These are phyloP conservation scores for Colletotrichum sojae DNA, from an alignment of 2,329 filamentous ascomycete genomes.

Conservation along the genomic window DNA sequence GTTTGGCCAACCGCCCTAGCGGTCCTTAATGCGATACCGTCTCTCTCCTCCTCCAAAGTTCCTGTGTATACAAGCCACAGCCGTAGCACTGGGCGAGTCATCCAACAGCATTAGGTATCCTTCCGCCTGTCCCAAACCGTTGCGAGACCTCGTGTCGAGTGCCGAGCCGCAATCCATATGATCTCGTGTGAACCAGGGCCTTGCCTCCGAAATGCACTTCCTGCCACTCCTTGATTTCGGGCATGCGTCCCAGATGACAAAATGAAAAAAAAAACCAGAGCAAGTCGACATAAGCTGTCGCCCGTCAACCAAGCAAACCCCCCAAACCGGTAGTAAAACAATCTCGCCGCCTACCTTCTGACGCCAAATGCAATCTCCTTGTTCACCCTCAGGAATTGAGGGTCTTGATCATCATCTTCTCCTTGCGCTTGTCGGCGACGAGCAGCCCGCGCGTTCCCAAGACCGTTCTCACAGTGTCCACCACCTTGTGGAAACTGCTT, in stretches of 20 bases:
- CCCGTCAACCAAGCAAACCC: slow-evolving; percentile 23
- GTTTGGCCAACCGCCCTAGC: slow-evolving; percentile 1
- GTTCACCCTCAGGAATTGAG: slow-evolving; percentile 62
- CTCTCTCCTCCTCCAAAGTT: slow-evolving; percentile 10
- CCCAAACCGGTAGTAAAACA: slow-evolving; percentile 24
- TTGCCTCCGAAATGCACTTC: slow-evolving; percentile 16
- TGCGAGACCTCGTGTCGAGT: slow-evolving; percentile 8
- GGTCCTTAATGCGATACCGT: neutral
- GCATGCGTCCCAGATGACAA: slow-evolving; percentile 18
- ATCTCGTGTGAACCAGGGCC: slow-evolving; percentile 11
- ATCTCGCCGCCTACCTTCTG: slow-evolving; percentile 31
- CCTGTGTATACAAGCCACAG: slow-evolving; percentile 29
- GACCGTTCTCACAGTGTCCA: slow-evolving; percentile 80
- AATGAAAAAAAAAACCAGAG: slow-evolving; percentile 36
- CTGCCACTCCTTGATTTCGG: slow-evolving; percentile 23
- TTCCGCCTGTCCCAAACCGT: slow-evolving; percentile 16
- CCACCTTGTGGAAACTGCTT: slow-evolving; percentile 87
- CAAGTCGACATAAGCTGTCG: neutral
- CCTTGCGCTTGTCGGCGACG: slow-evolving; percentile 76
- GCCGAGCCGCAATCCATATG: slow-evolving; percentile 13
- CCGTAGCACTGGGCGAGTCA: slow-evolving; percentile 24
- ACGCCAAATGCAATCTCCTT: slow-evolving; percentile 37
- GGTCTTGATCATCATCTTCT: slow-evolving; percentile 81
- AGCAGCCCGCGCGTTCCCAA: slow-evolving; percentile 77
- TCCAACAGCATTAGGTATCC: slow-evolving; percentile 32